Conservation (phyloP, 2,329 filamentous ascomycete species). For the Venturia aucupariae region DNA sequence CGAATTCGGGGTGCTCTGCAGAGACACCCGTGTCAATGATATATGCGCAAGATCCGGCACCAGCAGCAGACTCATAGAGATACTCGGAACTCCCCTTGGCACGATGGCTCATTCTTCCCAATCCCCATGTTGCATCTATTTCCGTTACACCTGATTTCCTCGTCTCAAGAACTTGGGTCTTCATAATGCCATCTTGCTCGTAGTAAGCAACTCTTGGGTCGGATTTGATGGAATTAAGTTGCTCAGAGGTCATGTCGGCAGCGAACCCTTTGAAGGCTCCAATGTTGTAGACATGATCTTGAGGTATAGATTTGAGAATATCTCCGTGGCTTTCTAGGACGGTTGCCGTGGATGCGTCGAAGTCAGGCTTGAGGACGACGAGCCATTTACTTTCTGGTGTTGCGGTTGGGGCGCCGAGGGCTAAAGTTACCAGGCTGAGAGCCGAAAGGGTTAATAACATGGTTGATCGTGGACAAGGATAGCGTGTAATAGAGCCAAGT, state of each 20-base stretch:
- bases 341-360: background rate
- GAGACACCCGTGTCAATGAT: conserved; percentile 31
- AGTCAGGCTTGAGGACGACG: conserved; percentile 15
- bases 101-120: conserved; percentile 18
- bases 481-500: background rate
- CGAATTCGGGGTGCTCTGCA: conserved; percentile 21
- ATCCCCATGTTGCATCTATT: conserved; percentile 11
- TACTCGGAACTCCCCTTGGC: conserved; percentile 20
- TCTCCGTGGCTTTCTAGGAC: background rate
- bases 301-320: background rate
- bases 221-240: background rate
- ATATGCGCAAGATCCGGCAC: conserved; percentile 26
- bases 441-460: conserved; percentile 1
- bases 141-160: background rate
- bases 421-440: conserved; percentile 2
- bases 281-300: conserved; percentile 10
- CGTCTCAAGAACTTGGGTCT: background rate
- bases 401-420: conserved; percentile 10
- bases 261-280: conserved; percentile 14
- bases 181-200: conserved; percentile 8
- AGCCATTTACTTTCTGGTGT: conserved; percentile 16
- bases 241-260: background rate
- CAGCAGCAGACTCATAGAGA: conserved; percentile 25
- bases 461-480: background rate
- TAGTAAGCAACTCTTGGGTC: conserved; percentile 10